A percentile compares a stretch with the other conserved stretches of the same genome.
Evolutionary conservation across 768 basidiomycete genomes (phyloP).

Genomic region (Paxillus involutus): DNA sequence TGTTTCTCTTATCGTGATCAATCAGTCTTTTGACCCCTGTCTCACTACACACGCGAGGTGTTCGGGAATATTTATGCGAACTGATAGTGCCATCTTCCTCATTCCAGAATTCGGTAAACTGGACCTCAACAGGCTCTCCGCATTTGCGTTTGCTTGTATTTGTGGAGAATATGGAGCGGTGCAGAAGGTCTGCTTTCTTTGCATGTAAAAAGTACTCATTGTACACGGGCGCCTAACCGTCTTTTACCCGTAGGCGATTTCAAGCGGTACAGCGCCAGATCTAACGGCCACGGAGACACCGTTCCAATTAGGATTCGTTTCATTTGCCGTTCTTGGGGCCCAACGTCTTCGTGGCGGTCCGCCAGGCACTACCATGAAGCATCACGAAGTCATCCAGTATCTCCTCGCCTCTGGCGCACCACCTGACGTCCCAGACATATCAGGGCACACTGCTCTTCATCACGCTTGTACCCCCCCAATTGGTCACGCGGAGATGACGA

Average conservation of each 20-base stretch:
- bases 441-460: constrained; percentile 49
- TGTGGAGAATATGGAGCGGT: constrained; percentile 20
- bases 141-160: constrained; percentile 26
- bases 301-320: constrained; percentile 42
- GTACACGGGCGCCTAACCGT: neutral
- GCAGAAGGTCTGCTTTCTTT: constrained; percentile 16
- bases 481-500: constrained; percentile 32
- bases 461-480: constrained; percentile 37
- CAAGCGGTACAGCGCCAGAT: constrained; percentile 35
- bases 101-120: constrained; percentile 18
- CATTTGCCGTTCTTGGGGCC: constrained; percentile 41
- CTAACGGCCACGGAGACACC: constrained; percentile 41
- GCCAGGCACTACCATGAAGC: constrained; percentile 14
- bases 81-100: neutral
- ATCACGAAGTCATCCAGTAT: constrained; percentile 37
- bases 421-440: constrained; percentile 43
- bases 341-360: constrained; percentile 30
- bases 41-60: neutral
- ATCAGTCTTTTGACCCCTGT: neutral
- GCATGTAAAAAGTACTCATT: neutral
- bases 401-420: constrained; percentile 44
- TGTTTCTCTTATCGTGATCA: neutral
- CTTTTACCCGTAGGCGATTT: constrained; percentile 16
- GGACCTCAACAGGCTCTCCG: constrained; percentile 17
- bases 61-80: neutral